Base-by-base conservation (phyloP, 225 moss, liverwort and hornwort genomes). In the Pseudoscleropodium purum region DNA sequence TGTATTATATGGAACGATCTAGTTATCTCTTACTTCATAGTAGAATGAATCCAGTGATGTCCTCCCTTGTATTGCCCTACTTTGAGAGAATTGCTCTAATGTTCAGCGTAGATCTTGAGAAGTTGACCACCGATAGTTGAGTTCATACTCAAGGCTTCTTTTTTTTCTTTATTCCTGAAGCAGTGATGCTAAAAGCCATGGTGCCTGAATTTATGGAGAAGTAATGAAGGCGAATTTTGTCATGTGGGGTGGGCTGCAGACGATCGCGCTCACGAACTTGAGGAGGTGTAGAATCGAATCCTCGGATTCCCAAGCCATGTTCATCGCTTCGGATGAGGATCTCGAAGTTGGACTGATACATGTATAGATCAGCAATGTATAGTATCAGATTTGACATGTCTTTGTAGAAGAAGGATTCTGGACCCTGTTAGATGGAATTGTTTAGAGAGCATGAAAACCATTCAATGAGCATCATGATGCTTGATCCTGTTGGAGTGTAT, bases 161-260 rank as follows among this genome's bases (percentile, higher is more conserved):
- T 27, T 30, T 33, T 29, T 49, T 75, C 64, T 36, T 54, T 65
- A 64, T 81, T 57, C 39, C 75, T 89, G 75, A 79, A 87, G 81
- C 75, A 81, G 91, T 70, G 75, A 76, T 87, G 75, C 80, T 84
- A 56, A 56, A 51, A 15, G 56, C 69, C 18, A 56, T 54, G 86
- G 51, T 89, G 59, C 69, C 33, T 85, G 82, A 87, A 85, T 25
- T 54, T 47, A 36, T 54, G 80, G 64, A 79, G 82, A 82, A 88
- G 80, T 87, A 81, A 49, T 89, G 92, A 89, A 74, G 84, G 57
- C 51, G 69, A 45, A 86, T 86, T 68, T 91, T 86, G 56, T 83
- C 45, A 37, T 91, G 89, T 89, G 88, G 90, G 90, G 74, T 92
- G 82, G 81, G 26, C 49, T 92, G 92, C 94, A 94, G 93, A 89